phyloP scores from a whole-genome alignment of 2,329 filamentous ascomycete genomes.

The Venturia effusa region DNA sequence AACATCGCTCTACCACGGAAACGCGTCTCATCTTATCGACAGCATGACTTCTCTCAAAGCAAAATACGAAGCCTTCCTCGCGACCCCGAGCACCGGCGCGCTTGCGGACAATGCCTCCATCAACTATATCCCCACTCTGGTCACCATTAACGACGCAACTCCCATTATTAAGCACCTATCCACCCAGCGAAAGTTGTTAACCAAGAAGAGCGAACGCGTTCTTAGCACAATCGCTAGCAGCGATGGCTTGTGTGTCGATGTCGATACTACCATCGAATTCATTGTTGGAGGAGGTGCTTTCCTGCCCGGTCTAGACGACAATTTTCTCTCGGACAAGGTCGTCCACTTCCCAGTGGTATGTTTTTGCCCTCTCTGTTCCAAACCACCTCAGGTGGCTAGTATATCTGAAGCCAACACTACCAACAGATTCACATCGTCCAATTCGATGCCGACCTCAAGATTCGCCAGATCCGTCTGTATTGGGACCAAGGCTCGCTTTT shows the following conservation, averaged over 20 bases:
- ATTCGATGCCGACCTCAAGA: slow-evolving; percentile 67
- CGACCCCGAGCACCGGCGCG: slow-evolving; percentile 29
- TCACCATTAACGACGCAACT: slow-evolving; percentile 56
- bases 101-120: slow-evolving; percentile 36
- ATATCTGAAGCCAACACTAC: not conserved
- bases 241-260: slow-evolving; percentile 61
- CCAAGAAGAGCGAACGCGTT: slow-evolving; percentile 71
- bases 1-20: not conserved
- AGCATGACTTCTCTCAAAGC: slow-evolving; percentile 13
- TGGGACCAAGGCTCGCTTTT: slow-evolving; percentile 94
- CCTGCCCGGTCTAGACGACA: slow-evolving; percentile 83
- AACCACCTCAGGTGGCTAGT: slow-evolving; percentile 17
- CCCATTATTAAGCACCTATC: slow-evolving; percentile 76
- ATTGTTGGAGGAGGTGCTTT: slow-evolving; percentile 71
- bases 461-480: slow-evolving; percentile 74
- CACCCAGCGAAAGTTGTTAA: slow-evolving; percentile 60
- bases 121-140: slow-evolving; percentile 86
- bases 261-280: slow-evolving; percentile 78
- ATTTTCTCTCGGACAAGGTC: slow-evolving; percentile 75
- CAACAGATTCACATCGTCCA: slow-evolving; percentile 68
- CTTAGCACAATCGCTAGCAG: slow-evolving; percentile 63
- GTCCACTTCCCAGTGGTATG: slow-evolving; percentile 74
- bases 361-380: slow-evolving; percentile 15
- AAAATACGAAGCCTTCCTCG: slow-evolving; percentile 35
- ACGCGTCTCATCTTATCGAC: not conserved